Evolutionary conservation across 441 rosid genomes (phyloP).

Genomic region (Sinapis alba): DNA sequence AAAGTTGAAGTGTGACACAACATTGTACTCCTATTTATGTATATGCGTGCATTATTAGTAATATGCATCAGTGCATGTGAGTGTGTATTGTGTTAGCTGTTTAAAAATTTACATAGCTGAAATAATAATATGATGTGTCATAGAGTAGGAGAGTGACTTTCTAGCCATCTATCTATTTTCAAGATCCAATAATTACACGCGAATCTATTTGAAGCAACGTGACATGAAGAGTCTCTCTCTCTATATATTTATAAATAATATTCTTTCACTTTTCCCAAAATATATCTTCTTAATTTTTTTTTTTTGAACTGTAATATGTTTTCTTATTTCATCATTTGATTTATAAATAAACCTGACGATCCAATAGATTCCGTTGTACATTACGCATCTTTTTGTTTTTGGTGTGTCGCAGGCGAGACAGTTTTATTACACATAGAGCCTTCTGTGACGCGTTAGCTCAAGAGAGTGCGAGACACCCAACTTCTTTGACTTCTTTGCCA

Average conservation of each 20-base stretch:
- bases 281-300: constrained; percentile 16
- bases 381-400: neutral
- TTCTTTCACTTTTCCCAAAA: constrained; percentile 26
- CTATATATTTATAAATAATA: constrained; percentile 16
- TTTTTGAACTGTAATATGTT: constrained; percentile 3
- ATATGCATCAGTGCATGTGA: constrained; percentile 33
- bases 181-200: constrained; percentile 48
- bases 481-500: constrained; percentile 51
- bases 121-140: constrained; percentile 20
- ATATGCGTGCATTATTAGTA: constrained; percentile 32
- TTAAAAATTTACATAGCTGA: constrained; percentile 16
- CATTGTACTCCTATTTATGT: constrained; percentile 42
- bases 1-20: constrained; percentile 39
- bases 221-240: constrained; percentile 47
- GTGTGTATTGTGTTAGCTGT: constrained; percentile 27
- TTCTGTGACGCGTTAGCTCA: constrained; percentile 66
- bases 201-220: constrained; percentile 40
- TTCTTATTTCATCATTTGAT: constrained; percentile 23
- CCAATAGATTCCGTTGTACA: constrained; percentile 34
- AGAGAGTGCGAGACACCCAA: constrained; percentile 61
- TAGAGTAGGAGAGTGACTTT: constrained; percentile 39
- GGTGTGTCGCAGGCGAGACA: constrained; percentile 54
- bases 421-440: constrained; percentile 63
- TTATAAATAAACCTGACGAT: constrained; percentile 23
- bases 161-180: constrained; percentile 34